These are phyloP conservation scores for Agaricales sp. DNA, from an alignment of 1,284 basidiomycete species.

Conservation along the genomic window DNA sequence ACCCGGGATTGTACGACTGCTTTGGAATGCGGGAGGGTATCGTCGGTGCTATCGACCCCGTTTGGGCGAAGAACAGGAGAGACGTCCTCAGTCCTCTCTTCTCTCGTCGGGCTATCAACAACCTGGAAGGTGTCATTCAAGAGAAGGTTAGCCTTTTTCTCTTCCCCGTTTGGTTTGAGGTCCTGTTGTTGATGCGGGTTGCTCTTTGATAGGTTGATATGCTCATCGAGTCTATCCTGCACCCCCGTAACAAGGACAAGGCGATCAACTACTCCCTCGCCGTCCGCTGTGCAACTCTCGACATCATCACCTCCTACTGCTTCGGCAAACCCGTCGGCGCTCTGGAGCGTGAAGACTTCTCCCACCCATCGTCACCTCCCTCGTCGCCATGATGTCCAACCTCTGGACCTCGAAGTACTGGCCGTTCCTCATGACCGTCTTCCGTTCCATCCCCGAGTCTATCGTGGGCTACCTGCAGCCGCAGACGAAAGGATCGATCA, in stretches of 20 bases:
- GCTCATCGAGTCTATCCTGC: slow-evolving; percentile 11
- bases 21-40: slow-evolving; percentile 16
- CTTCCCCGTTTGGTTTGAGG: not conserved
- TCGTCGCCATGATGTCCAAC: slow-evolving; percentile 12
- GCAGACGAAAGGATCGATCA: too few species aligned
- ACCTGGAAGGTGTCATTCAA: slow-evolving; percentile 19
- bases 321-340: slow-evolving; percentile 15
- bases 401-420: slow-evolving; percentile 18
- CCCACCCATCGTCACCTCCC: slow-evolving; percentile 16
- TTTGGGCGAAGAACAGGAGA: slow-evolving; percentile 16
- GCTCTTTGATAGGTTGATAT: slow-evolving; percentile 14
- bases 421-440: slow-evolving; percentile 14
- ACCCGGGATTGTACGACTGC: slow-evolving; percentile 16
- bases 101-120: slow-evolving; percentile 19
- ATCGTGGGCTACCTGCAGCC: too few species aligned
- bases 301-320: slow-evolving; percentile 20
- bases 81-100: slow-evolving; percentile 21
- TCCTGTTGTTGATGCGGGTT: slow-evolving; percentile 8
- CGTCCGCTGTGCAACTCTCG: slow-evolving; percentile 14
- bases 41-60: slow-evolving; percentile 15
- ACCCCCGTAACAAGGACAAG: not conserved
- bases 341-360: slow-evolving; percentile 15
- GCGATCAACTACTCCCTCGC: slow-evolving; percentile 13
- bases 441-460: slow-evolving; percentile 12
- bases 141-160: slow-evolving; percentile 13